Conservation (phyloP, 2,329 filamentous ascomycete genomes). For the Penicillium hordei region DNA sequence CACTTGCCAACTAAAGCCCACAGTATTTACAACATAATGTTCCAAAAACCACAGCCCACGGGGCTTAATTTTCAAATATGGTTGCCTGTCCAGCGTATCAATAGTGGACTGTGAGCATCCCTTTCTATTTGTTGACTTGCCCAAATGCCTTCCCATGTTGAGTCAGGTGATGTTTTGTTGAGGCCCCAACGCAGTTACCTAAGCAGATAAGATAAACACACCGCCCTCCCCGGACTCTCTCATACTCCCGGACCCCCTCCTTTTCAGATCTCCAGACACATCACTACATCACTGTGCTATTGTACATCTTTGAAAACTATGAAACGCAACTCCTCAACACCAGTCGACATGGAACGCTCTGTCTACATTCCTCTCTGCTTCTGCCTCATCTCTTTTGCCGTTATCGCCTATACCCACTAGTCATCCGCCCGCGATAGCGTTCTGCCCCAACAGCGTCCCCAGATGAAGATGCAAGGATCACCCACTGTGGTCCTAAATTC, state of each 20-base stretch:
- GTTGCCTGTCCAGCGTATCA: not conserved
- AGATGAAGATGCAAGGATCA: not conserved
- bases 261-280: not conserved
- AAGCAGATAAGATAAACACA: slow-evolving; percentile 6
- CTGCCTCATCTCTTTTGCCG: slow-evolving; percentile 40
- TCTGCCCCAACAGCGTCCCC: not conserved
- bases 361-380: slow-evolving; percentile 40
- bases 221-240: slow-evolving; percentile 1
- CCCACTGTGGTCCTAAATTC: not conserved
- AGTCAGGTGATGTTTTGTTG: slow-evolving; percentile 14
- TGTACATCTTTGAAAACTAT: not conserved
- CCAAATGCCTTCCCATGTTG: not conserved
- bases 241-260: slow-evolving; percentile 4
- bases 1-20: not conserved
- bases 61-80: not conserved
- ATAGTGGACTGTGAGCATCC: not conserved
- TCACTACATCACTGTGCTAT: not conserved
- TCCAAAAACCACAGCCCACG: not conserved
- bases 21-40: not conserved
- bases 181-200: slow-evolving; percentile 12
- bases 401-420: slow-evolving; percentile 38
- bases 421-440: not conserved
- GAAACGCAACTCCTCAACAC: slow-evolving; percentile 15
- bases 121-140: not conserved
- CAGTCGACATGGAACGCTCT: slow-evolving; percentile 33